A percentile compares a stretch with the other conserved stretches of the same genome.
Conservation (phyloP, 306 rosid genomes). For the Citrullus amarus region DNA sequence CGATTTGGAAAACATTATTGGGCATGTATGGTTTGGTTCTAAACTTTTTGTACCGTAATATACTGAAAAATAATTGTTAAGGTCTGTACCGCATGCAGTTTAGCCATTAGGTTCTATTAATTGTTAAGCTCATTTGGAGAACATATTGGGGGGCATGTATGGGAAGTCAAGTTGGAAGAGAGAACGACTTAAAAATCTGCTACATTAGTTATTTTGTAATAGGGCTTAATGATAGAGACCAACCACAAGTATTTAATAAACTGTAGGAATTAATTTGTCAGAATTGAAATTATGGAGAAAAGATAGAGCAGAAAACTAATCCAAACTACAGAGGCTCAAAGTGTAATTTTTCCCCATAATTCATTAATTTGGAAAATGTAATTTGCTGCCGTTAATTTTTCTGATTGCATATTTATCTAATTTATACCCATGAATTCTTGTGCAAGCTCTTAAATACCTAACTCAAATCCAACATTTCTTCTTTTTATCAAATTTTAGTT, state of each 20-base stretch:
- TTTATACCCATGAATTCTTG: background rate
- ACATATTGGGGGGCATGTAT: too few species aligned
- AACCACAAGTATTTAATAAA: background rate
- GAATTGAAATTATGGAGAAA: background rate
- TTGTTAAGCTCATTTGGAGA: background rate
- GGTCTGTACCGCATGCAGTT: background rate
- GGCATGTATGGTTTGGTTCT: too few species aligned
- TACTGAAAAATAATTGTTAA: background rate
- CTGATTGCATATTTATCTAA: background rate
- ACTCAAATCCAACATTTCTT: background rate
- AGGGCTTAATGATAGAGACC: background rate
- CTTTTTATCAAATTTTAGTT: background rate
- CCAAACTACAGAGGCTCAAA: background rate
- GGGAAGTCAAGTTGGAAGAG: background rate
- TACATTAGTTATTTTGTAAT: background rate
- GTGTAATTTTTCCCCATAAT: background rate
- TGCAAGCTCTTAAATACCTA: background rate
- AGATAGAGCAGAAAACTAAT: background rate
- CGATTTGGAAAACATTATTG: too few species aligned
- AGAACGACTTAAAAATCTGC: background rate
- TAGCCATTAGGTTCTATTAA: background rate
- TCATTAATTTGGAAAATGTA: background rate
- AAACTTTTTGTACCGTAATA: background rate
- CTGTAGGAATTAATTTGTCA: background rate
- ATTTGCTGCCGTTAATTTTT: background rate